Conservation (phyloP, 495 filamentous ascomycete genomes). For the Paragyromitra xinjiangensis region DNA sequence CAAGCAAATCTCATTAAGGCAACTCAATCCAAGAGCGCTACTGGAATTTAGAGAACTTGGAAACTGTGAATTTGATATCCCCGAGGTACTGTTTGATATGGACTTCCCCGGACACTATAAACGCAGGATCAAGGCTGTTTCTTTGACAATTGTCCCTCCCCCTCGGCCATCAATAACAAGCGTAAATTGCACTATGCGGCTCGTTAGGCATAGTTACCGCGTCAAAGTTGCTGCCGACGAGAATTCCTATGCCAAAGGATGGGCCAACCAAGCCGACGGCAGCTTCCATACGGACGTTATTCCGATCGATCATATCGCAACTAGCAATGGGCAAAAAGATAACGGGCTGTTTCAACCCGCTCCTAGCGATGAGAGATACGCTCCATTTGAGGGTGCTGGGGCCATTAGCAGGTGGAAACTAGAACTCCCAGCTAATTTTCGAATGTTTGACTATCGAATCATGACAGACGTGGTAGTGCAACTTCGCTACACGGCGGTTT, state of each 20-base stretch:
- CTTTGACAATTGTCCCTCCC: constrained; percentile 53
- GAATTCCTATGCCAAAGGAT: not conserved
- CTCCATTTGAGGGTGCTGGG: constrained; percentile 54
- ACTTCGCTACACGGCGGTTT: constrained; percentile 39
- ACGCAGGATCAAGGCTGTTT: constrained; percentile 57
- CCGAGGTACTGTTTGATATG: constrained; percentile 60
- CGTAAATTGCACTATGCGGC: constrained; percentile 56
- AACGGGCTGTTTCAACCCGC: constrained; percentile 50
- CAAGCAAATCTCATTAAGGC: constrained; percentile 59
- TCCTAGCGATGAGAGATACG: constrained; percentile 49
- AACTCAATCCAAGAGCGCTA: constrained; percentile 54
- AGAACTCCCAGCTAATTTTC: constrained; percentile 6
- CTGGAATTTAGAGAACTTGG: constrained; percentile 54
- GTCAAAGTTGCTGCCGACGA: not conserved
- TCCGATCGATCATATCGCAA: constrained; percentile 43
- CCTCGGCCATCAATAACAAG: constrained; percentile 56
- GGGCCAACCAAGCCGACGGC: not conserved
- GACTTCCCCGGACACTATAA: constrained; percentile 62
- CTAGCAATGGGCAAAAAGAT: constrained; percentile 41
- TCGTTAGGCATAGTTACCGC: constrained; percentile 22
- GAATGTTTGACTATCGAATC: constrained; percentile 44
- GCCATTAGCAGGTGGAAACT: constrained; percentile 51
- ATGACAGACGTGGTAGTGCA: constrained; percentile 51
- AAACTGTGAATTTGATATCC: constrained; percentile 47
- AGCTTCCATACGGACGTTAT: not conserved